phyloP scores from a whole-genome alignment of 352 stramenopile species.

The Phytopythium mirpurense region DNA sequence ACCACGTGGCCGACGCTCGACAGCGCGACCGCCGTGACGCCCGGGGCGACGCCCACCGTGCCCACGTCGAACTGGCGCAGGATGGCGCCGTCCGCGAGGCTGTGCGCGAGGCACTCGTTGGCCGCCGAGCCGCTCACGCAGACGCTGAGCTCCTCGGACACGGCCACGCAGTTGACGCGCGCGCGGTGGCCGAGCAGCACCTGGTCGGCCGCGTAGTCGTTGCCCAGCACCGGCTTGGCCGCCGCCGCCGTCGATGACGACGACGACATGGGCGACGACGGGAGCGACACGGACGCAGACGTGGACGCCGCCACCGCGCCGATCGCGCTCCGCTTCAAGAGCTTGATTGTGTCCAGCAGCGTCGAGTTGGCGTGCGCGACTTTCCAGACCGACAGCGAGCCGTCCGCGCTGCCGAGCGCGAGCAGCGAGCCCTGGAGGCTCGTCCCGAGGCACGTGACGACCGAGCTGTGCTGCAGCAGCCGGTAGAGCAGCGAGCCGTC shows the following conservation, averaged over 20 bases:
- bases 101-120: constrained; percentile 67
- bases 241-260: no score
- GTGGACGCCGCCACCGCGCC: neutral
- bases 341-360: constrained; percentile 69
- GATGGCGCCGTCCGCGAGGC: constrained; percentile 62
- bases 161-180: constrained; percentile 51
- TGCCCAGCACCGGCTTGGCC: constrained; percentile 65
- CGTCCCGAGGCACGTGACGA: constrained; percentile 59
- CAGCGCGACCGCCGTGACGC: constrained; percentile 49
- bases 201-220: constrained; percentile 74
- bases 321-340: constrained; percentile 41
- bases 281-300: neutral
- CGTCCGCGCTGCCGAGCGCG: constrained; percentile 52
- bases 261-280: constrained; percentile 7
- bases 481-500: constrained; percentile 71
- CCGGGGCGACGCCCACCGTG: constrained; percentile 31
- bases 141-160: constrained; percentile 68
- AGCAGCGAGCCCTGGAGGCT: constrained; percentile 44
- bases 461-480: constrained; percentile 61
- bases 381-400: constrained; percentile 80
- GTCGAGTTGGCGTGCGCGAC: constrained; percentile 58
- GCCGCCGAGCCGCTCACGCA: constrained; percentile 63
- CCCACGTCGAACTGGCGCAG: constrained; percentile 44
- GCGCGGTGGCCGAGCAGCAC: constrained; percentile 66
- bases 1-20: constrained; percentile 65